Evolutionary conservation across 148 eudicot species (phyloP).

Genomic region (Fagopyrum homotropicum): DNA sequence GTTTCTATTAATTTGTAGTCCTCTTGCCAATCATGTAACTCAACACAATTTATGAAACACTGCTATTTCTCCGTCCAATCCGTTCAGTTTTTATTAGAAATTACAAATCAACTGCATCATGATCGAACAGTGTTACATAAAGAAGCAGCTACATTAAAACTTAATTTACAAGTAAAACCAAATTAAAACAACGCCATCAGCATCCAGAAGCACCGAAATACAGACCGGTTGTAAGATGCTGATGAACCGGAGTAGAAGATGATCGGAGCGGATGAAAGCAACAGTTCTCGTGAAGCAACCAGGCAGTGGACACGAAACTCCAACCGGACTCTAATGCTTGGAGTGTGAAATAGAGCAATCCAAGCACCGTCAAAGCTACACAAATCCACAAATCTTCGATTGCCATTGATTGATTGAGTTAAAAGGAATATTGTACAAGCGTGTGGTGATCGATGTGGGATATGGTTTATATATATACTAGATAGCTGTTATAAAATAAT

Average conservation of each 20-base stretch:
- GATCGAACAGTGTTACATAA: no score
- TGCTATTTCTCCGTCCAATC: no score
- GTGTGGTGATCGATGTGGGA: not conserved
- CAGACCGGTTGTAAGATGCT: not conserved
- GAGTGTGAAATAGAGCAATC: not conserved
- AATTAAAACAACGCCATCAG: not conserved
- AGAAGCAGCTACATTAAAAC: no score
- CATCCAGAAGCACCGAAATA: not conserved
- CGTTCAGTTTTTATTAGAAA: no score
- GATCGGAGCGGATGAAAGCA: not conserved
- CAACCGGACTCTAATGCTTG: not conserved
- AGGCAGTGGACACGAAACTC: slow-evolving; percentile 5
- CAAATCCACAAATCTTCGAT: not conserved
- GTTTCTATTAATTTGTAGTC: no score
- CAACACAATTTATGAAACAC: not conserved
- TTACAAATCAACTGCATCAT: no score
- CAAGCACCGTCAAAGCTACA: not conserved
- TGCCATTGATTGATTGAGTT: not conserved
- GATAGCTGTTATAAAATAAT: not conserved
- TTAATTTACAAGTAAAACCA: no score
- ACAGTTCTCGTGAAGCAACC: slow-evolving; percentile 7
- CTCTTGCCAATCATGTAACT: not conserved
- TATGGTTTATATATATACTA: not conserved
- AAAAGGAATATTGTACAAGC: not conserved
- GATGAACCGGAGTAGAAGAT: not conserved